Evolutionary conservation across 2,329 filamentous ascomycete species (phyloP), one percentile per base, ranked within the genome.

Genomic region (Ophiocordyceps camponoti-rufipedis): DNA sequence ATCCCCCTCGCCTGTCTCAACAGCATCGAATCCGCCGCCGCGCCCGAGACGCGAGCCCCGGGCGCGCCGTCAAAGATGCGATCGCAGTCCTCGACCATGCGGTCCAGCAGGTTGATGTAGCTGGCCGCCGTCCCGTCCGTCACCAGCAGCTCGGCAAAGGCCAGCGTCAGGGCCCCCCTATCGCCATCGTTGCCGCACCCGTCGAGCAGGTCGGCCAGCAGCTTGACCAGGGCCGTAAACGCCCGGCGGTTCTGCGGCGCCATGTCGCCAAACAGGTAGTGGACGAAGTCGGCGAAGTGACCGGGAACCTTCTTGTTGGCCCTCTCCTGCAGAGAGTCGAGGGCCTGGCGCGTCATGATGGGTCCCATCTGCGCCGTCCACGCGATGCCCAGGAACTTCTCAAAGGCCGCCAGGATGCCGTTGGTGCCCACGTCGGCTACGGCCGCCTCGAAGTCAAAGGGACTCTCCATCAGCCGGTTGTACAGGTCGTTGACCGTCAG

Each of bases 131-230:
- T 78, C 7, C 80, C 82, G 47, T 87, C 81, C 5, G 79, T 74
- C 2, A 91, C 82, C 7, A 96, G 67, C 44, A 95, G 70, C 58
- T 95, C 87, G 0, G 87, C 81, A 65, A 96, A 95, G 1, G 86
- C 84, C 41, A 85, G 77, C 0, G 87, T 95, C 53, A 96, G 64
- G 19, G 85, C 84, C 43, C 89, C 89, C 43, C 88, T 75, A 58
- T 95, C 89, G 31, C 86, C 83, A 56, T 95, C 89, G 54, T 94
- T 94, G 44, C 81, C 81, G 52, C 87, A 94, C 3, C 85, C 87
- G 51, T 94, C 87, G 7, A 95, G 73, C 29, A 96, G 68, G 56
- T 94, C 86, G 1, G 85, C 84, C 23, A 96, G 70, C 31, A 96
- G 71, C 55, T 86, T 89, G 56, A 95, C 80, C 44, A 94, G 74